These are phyloP conservation scores for Hypoxylon subgilvum DNA, from an alignment of 495 filamentous ascomycete genomes.

Conservation along the genomic window DNA sequence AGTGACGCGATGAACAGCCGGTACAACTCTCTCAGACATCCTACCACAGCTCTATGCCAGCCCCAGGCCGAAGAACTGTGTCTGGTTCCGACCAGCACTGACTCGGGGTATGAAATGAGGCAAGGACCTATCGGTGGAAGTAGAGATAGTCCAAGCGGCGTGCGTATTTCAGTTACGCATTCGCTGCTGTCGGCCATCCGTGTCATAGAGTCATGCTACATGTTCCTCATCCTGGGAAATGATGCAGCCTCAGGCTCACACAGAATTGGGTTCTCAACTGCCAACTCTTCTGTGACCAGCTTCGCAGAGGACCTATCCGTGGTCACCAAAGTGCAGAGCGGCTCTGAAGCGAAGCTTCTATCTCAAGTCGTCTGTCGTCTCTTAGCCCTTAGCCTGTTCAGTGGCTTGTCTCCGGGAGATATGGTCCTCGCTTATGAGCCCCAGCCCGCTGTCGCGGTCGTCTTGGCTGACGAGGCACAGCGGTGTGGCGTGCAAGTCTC, in stretches of 20 bases:
- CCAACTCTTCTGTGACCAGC: neutral
- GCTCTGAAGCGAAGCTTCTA: neutral
- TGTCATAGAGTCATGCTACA: neutral
- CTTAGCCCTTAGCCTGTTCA: neutral
- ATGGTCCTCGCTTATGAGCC: slow-evolving; percentile 2
- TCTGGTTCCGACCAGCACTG: neutral
- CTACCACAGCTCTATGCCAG: too few relatives aligned
- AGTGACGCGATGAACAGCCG: slow-evolving; percentile 41
- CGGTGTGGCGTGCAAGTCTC: neutral
- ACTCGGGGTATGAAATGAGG: neutral
- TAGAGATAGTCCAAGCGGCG: neutral
- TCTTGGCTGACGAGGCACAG: neutral
- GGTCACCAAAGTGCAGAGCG: neutral
- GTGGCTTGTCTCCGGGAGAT: neutral
- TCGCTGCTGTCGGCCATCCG: slow-evolving; percentile 1
- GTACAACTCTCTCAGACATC: slow-evolving; percentile 44
- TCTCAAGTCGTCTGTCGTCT: neutral
- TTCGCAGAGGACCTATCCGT: neutral
- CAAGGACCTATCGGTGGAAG: neutral
- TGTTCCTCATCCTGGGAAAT: slow-evolving; percentile 6
- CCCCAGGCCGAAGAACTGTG: too few relatives aligned
- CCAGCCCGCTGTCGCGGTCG: neutral
- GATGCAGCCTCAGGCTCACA: neutral
- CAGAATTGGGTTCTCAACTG: neutral
- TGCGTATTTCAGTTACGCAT: neutral